phyloP scores from a whole-genome alignment of 2,329 filamentous ascomycete genomes.

The Chaetothyriales sp. region DNA sequence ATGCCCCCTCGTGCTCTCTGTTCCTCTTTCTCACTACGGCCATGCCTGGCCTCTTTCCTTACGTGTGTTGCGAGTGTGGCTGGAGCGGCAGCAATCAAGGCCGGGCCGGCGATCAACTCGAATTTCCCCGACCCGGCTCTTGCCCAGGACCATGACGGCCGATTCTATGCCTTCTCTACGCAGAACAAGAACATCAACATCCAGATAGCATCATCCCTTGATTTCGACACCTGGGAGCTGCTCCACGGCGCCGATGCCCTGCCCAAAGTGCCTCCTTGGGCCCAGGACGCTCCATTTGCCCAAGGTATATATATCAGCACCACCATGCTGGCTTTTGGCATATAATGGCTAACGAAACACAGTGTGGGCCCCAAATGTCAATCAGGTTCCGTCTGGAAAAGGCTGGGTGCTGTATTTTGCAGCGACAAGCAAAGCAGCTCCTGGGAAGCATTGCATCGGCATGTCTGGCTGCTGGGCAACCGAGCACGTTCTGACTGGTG shows the following conservation, averaged over 20 bases:
- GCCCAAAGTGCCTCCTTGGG: constrained; percentile 36
- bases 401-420: constrained; percentile 43
- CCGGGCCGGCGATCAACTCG: constrained; percentile 16
- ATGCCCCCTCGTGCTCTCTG: too few relatives aligned
- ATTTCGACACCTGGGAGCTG: constrained; percentile 33
- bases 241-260: constrained; percentile 36
- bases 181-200: constrained; percentile 31
- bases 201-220: constrained; percentile 36
- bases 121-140: constrained; percentile 44
- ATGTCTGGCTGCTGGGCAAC: constrained; percentile 17
- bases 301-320: constrained; percentile 17
- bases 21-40: too few relatives aligned
- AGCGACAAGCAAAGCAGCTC: constrained; percentile 18
- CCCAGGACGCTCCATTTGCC: constrained; percentile 25
- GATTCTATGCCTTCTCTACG: constrained; percentile 40
- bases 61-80: too few relatives aligned
- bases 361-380: background rate
- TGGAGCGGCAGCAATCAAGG: too few relatives aligned
- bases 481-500: constrained; percentile 33
- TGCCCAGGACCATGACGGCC: constrained; percentile 29
- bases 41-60: too few relatives aligned
- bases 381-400: constrained; percentile 18
- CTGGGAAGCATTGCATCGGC: background rate
- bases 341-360: constrained; percentile 14
- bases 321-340: constrained; percentile 45